These are phyloP conservation scores for Lichtheimia ramosa DNA, from an alignment of 371 early-diverging fungal genomes.

Conservation along the genomic window DNA sequence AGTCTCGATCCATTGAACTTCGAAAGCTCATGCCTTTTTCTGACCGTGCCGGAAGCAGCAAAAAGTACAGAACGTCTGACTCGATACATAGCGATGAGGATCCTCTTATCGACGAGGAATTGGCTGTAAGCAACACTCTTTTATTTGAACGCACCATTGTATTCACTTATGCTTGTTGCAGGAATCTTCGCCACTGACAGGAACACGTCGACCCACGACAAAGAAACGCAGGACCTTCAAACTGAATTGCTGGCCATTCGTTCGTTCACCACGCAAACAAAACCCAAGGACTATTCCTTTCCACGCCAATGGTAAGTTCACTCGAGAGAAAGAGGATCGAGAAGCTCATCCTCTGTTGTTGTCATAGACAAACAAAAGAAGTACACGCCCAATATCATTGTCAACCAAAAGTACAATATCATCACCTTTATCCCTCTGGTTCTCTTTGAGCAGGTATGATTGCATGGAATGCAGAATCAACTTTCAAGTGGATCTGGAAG, in stretches of 20 bases:
- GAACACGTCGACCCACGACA: not conserved
- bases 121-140: slow-evolving; percentile 21
- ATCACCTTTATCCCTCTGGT: slow-evolving; percentile 91
- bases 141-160: not conserved
- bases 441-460: slow-evolving; percentile 88
- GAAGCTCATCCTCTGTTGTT: not conserved
- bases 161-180: not conserved
- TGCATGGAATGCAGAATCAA: too few species aligned
- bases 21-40: slow-evolving; percentile 44
- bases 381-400: slow-evolving; percentile 85
- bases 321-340: not conserved
- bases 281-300: slow-evolving; percentile 34
- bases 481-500: not conserved
- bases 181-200: slow-evolving; percentile 13
- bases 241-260: slow-evolving; percentile 14
- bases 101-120: slow-evolving; percentile 47
- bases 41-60: slow-evolving; percentile 20
- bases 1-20: slow-evolving; percentile 42
- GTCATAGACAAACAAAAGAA: slow-evolving; percentile 54
- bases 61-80: slow-evolving; percentile 41
- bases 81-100: slow-evolving; percentile 48
- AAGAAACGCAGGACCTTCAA: slow-evolving; percentile 6
- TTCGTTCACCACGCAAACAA: slow-evolving; percentile 20
- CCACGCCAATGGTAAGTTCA: slow-evolving; percentile 27
- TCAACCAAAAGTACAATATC: slow-evolving; percentile 96